Conservation (phyloP, 2,329 filamentous ascomycete species). For the Alternaria solani region DNA sequence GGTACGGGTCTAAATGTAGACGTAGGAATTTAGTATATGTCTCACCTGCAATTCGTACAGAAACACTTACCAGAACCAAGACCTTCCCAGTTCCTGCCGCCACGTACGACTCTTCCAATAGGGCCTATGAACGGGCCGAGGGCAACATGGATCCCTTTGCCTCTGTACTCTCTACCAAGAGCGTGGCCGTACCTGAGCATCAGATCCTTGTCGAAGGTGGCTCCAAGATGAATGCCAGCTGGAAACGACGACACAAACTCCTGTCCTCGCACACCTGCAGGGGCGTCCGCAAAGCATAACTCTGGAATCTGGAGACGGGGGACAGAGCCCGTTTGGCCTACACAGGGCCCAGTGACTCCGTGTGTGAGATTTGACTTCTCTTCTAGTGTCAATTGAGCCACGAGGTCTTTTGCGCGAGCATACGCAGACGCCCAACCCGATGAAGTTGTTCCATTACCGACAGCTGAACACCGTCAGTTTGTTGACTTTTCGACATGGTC, state of each 20-base stretch:
- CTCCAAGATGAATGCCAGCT: conserved; percentile 58
- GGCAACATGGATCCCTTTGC: conserved; percentile 75
- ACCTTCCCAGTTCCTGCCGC: conserved; percentile 77
- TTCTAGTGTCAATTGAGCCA: conserved; percentile 52
- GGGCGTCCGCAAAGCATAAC: conserved; percentile 52
- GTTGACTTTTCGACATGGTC: neutral
- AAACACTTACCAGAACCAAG: conserved; percentile 62
- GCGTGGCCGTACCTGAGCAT: conserved; percentile 73
- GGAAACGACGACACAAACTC: conserved; percentile 45
- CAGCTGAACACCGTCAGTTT: conserved; percentile 23
- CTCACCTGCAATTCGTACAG: no score
- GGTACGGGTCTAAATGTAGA: conserved; percentile 61
- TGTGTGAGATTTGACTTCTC: conserved; percentile 55
- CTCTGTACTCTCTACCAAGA: conserved; percentile 73
- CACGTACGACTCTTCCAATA: conserved; percentile 73
- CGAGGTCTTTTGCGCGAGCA: conserved; percentile 49
- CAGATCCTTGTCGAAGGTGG: conserved; percentile 74
- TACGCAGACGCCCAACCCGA: conserved; percentile 40
- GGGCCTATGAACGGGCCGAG: conserved; percentile 75
- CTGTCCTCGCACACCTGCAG: conserved; percentile 44
- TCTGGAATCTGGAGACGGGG: conserved; percentile 49
- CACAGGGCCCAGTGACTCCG: conserved; percentile 43
- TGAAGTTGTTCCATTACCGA: conserved; percentile 34
- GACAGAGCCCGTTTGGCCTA: conserved; percentile 49
- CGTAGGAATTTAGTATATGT: no score